Percentiles rank a stretch among this genome's conserved stretches.
Evolutionary conservation across 2,329 filamentous ascomycete species (phyloP).

Genomic region (Paracorniculantispora psalliotae): DNA sequence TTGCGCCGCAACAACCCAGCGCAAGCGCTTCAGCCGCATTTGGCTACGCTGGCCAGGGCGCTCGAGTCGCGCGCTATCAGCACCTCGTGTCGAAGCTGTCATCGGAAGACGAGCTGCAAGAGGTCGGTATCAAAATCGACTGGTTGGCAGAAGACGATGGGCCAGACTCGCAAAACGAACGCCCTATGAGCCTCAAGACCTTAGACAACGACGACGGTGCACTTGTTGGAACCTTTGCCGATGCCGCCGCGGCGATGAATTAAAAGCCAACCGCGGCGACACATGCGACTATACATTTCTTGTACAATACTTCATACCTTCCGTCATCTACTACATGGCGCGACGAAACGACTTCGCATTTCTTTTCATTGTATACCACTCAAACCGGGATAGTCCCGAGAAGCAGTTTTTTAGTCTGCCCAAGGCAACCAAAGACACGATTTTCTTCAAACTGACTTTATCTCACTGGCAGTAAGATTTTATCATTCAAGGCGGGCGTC

Average conservation of each 20-base stretch:
- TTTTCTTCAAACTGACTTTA: background rate
- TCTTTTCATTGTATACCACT: conserved; percentile 7
- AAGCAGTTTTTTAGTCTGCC: background rate
- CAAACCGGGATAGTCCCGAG: background rate
- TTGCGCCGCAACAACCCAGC: conserved; percentile 47
- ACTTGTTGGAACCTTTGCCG: conserved; percentile 57
- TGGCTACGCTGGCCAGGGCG: conserved; percentile 49
- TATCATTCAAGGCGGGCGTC: background rate
- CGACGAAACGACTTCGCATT: background rate
- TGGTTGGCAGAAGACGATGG: conserved; percentile 50
- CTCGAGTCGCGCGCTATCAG: conserved; percentile 54
- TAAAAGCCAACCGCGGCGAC: conserved; percentile 16
- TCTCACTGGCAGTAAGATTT: background rate
- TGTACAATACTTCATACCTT: conserved; percentile 12
- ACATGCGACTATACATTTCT: background rate
- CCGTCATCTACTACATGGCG: background rate
- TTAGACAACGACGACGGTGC: conserved; percentile 33
- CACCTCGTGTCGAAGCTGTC: conserved; percentile 57
- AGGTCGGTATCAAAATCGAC: conserved; percentile 46
- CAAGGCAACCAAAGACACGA: background rate
- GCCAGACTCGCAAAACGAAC: conserved; percentile 39
- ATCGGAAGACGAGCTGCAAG: conserved; percentile 35
- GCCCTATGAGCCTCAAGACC: conserved; percentile 28
- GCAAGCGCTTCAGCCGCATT: conserved; percentile 35
- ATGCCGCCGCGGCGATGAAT: conserved; percentile 51